Percentiles rank a stretch among this genome's conserved stretches.
Evolutionary conservation across 164 flowering plant species (phyloP).

Genomic region (Berberis thunbergii): DNA sequence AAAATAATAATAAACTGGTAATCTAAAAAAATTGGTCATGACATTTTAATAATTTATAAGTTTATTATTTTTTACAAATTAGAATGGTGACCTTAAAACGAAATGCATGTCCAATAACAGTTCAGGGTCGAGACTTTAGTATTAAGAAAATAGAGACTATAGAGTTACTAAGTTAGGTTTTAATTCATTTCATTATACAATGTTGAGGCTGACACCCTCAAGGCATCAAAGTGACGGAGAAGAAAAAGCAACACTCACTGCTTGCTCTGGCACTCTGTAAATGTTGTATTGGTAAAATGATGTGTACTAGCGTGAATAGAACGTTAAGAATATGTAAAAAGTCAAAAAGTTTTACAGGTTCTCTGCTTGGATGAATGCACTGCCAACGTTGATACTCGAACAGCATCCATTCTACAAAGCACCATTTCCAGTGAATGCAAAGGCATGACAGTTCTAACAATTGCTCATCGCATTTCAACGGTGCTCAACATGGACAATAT

Average conservation of each 20-base stretch:
- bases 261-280: no score
- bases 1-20: no score
- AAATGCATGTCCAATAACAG: no score
- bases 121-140: no score
- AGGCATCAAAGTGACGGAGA: no score
- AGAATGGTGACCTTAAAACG: no score
- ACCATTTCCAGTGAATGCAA: slow-evolving; percentile 62
- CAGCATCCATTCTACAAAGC: slow-evolving; percentile 58
- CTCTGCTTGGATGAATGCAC: slow-evolving; percentile 97
- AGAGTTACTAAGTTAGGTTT: not conserved
- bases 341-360: slow-evolving; percentile 35
- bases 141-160: no score
- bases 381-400: slow-evolving; percentile 69
- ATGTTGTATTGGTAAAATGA: no score
- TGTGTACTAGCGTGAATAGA: not conserved
- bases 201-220: not conserved
- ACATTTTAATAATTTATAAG: no score
- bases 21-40: no score
- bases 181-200: not conserved
- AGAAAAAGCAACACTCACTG: no score
- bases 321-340: not conserved
- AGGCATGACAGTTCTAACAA: slow-evolving; percentile 77
- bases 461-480: slow-evolving; percentile 95
- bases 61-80: no score
- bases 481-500: slow-evolving; percentile 72